Percentiles rank a stretch among this genome's conserved stretches.
Conservation (phyloP, 2,329 filamentous ascomycete species). For the Tetracladium maxilliforme region DNA sequence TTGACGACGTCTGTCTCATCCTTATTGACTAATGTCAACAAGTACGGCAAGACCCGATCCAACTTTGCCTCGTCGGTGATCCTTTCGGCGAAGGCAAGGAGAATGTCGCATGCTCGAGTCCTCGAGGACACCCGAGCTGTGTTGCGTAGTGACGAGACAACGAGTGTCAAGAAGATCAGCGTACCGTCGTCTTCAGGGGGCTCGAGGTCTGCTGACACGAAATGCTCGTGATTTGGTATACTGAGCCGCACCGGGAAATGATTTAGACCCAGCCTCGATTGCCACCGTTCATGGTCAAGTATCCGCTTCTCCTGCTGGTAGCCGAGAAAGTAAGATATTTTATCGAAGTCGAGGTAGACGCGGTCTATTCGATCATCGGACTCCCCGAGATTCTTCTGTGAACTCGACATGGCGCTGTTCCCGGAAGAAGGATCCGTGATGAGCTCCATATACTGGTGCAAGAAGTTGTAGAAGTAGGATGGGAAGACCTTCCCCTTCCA, state of each 20-base stretch:
- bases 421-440: slow-evolving; percentile 84
- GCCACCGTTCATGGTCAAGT: slow-evolving; percentile 1
- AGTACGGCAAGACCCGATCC: slow-evolving; percentile 81
- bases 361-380: slow-evolving; percentile 89
- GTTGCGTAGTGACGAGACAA: slow-evolving; percentile 79
- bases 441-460: slow-evolving; percentile 94
- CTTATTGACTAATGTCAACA: slow-evolving; percentile 67
- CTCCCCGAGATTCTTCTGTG: slow-evolving; percentile 62
- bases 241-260: slow-evolving; percentile 74
- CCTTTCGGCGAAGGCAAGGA: slow-evolving; percentile 81
- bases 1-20: slow-evolving; percentile 77
- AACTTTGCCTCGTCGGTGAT: slow-evolving; percentile 92
- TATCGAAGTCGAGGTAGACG: slow-evolving; percentile 90
- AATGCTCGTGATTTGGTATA: slow-evolving; percentile 71
- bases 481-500: slow-evolving; percentile 90
- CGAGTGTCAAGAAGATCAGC: slow-evolving; percentile 76
- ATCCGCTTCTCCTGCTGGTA: slow-evolving; percentile 42
- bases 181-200: slow-evolving; percentile 72
- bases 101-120: slow-evolving; percentile 76
- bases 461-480: slow-evolving; percentile 90
- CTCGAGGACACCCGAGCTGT: slow-evolving; percentile 80
- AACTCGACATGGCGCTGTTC: slow-evolving; percentile 53
- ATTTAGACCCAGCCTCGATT: slow-evolving; percentile 34
- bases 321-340: slow-evolving; percentile 87
- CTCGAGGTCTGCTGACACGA: slow-evolving; percentile 42